Base-by-base conservation (phyloP, 2,329 filamentous ascomycete genomes). In the Dactylonectria estremocensis region DNA sequence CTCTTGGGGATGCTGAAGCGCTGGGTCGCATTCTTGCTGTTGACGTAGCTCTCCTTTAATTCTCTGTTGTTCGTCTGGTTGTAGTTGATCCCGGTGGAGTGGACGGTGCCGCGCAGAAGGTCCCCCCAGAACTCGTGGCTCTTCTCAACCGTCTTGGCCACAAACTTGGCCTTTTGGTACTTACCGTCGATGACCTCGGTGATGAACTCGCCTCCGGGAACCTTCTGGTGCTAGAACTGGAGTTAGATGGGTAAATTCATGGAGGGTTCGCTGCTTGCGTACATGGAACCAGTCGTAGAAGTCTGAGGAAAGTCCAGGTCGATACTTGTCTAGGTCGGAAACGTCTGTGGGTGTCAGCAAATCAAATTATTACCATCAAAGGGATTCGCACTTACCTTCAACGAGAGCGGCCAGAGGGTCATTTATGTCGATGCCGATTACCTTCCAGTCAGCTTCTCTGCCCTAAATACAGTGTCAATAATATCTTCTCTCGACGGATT, bases 201-300 rank as follows among this genome's bases (percentile, higher is more conserved):
- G 24, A 79, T 68, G 2, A 69, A 69, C n/a, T 78, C 76, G 6
- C 81, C 81, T 0, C 80, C 77, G 18, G 80, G 67, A 54, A 83
- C 80, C 61, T 83, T 83, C 73, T 83, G 83, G 73, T 82, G 82
- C 80, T 82, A 40, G 9, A 1, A 0, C 0, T 8, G n/a, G 40
- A 5, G 60, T 74, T 24, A 68, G 62, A 28, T 63, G 56, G 8
- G 1, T 3, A 0, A 8, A 2, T 0, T 0, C 2, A 9, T 14
- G n/a, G 22, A 14, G 20, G 35, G 2, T 24, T 1, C 13, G 22
- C 43, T 16, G 22, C 10, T 7, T 3, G 5, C 80, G 61, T 70
- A 81, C 81, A 1, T 76, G 78, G 68, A 82, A 83, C 82, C 82
- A 83, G 64, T 82, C 73, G 56, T 80, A 77, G 61, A 79, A 82